These are phyloP conservation scores for Sutorius australiensis DNA, from an alignment of 768 basidiomycete species.

Conservation along the genomic window DNA sequence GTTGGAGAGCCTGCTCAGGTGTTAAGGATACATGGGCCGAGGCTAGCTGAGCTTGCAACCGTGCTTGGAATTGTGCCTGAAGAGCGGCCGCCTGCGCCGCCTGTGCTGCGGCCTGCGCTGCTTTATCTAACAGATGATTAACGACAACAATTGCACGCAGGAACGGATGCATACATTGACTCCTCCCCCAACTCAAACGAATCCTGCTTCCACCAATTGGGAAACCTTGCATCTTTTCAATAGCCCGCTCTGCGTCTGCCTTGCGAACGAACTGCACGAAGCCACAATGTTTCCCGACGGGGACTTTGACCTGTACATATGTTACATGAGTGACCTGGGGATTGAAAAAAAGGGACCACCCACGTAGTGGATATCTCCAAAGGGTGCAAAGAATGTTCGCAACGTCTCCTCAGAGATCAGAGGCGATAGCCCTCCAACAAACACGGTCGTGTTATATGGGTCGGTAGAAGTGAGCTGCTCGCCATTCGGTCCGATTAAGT, in stretches of 20 bases:
- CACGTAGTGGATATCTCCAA: conserved; percentile 91
- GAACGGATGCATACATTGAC: conserved; percentile 59
- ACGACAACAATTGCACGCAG: background rate
- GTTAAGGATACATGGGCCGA: conserved; percentile 36
- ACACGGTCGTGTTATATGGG: conserved; percentile 95
- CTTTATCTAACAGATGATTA: conserved; percentile 59
- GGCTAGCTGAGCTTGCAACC: conserved; percentile 32
- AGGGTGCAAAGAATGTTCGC: conserved; percentile 87
- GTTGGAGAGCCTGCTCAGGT: conserved; percentile 59
- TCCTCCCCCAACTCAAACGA: conserved; percentile 88
- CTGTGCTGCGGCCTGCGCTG: conserved; percentile 85
- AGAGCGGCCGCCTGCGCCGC: conserved; percentile 73
- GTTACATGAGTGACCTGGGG: conserved; percentile 1
- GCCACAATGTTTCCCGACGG: conserved; percentile 91
- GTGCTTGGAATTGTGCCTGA: conserved; percentile 43
- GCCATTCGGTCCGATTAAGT: conserved; percentile 81
- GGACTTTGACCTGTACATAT: conserved; percentile 79
- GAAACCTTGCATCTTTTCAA: conserved; percentile 96
- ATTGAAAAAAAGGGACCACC: conserved; percentile 8
- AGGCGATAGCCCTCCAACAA: conserved; percentile 87
- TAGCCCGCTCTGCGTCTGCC: conserved; percentile 86
- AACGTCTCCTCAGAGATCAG: conserved; percentile 89
- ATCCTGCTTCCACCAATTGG: conserved; percentile 91
- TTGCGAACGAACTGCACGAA: conserved; percentile 95
- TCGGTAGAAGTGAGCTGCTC: conserved; percentile 85